Conservation (phyloP, 2,329 filamentous ascomycete species). For the Cladophialophora yegresii region DNA sequence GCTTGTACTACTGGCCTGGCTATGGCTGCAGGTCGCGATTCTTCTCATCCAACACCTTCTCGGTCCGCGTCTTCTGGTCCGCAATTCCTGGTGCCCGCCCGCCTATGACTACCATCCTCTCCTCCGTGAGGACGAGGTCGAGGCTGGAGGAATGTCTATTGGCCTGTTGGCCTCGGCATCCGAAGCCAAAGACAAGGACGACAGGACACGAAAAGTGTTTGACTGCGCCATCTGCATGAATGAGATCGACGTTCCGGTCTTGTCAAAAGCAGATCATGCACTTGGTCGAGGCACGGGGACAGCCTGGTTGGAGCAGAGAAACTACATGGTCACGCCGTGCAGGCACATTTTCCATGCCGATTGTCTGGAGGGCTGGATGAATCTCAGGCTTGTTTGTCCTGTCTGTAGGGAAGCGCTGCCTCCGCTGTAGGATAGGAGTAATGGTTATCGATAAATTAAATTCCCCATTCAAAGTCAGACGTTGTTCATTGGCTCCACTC, state of each 20-base stretch:
- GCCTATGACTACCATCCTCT: conserved; percentile 92
- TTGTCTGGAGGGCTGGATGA: conserved; percentile 96
- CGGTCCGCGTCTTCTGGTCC: conserved; percentile 83
- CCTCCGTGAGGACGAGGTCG: conserved; percentile 71
- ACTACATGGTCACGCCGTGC: conserved; percentile 97
- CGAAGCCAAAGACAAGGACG: conserved; percentile 40
- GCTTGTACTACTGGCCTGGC: conserved; percentile 68
- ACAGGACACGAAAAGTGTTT: conserved; percentile 63
- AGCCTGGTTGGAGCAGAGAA: conserved; percentile 70
- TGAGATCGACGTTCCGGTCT: conserved; percentile 81
- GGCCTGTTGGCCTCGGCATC: conserved; percentile 61
- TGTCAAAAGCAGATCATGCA: conserved; percentile 54
- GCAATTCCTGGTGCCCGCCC: conserved; percentile 64
- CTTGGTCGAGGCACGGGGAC: conserved; percentile 43
- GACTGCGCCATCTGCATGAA: conserved; percentile 97
- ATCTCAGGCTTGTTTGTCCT: conserved; percentile 87
- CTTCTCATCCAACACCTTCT: conserved; percentile 81
- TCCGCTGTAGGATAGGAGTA: conserved; percentile 60
- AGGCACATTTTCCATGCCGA: conserved; percentile 90
- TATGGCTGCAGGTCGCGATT: conserved; percentile 81
- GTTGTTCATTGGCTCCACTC: background rate
- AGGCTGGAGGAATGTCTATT: conserved; percentile 75
- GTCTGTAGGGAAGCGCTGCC: conserved; percentile 90
- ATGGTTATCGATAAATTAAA: background rate
- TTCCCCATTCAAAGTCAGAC: background rate